Evolutionary conservation across 2,329 filamentous ascomycete genomes (phyloP).

Genomic region (Cladosporium sp.): DNA sequence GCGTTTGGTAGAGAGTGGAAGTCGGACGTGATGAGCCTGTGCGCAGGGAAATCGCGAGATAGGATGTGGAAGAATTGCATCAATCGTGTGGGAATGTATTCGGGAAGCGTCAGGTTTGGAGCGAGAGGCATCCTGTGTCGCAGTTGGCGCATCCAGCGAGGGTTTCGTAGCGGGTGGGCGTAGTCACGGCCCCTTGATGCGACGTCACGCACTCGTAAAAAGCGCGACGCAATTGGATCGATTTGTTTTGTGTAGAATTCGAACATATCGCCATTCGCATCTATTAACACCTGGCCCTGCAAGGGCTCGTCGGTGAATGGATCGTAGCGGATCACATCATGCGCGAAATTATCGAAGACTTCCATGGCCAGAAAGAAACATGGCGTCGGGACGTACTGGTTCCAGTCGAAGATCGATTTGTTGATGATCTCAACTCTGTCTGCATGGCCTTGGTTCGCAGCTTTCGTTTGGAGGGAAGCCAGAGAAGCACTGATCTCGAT

Average conservation of each 20-base stretch:
- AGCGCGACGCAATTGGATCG: conserved; percentile 80
- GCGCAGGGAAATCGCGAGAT: conserved; percentile 82
- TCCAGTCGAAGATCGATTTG: conserved; percentile 92
- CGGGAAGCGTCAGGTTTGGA: conserved; percentile 74
- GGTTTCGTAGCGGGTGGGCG: conserved; percentile 60
- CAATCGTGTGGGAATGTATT: conserved; percentile 90
- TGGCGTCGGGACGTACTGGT: conserved; percentile 79
- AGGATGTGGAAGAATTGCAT: conserved; percentile 97
- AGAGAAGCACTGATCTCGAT: conserved; percentile 90
- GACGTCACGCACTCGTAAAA: conserved; percentile 78
- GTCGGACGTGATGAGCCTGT: conserved; percentile 85
- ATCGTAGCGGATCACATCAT: conserved; percentile 92
- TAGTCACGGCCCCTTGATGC: conserved; percentile 61
- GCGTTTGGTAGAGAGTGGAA: conserved; percentile 85
- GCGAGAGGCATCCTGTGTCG: conserved; percentile 67
- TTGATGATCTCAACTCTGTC: conserved; percentile 94
- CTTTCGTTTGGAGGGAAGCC: conserved; percentile 71
- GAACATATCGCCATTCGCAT: conserved; percentile 82
- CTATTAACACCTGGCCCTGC: conserved; percentile 86
- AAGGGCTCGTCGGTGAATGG: conserved; percentile 75
- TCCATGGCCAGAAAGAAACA: conserved; percentile 98
- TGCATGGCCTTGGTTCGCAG: conserved; percentile 71
- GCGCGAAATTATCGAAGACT: conserved; percentile 97
- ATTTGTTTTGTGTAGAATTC: conserved; percentile 84
- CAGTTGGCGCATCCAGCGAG: conserved; percentile 60